Evolutionary conservation across 139 green algal species (phyloP).

Genomic region (Tetraselmis striata): DNA sequence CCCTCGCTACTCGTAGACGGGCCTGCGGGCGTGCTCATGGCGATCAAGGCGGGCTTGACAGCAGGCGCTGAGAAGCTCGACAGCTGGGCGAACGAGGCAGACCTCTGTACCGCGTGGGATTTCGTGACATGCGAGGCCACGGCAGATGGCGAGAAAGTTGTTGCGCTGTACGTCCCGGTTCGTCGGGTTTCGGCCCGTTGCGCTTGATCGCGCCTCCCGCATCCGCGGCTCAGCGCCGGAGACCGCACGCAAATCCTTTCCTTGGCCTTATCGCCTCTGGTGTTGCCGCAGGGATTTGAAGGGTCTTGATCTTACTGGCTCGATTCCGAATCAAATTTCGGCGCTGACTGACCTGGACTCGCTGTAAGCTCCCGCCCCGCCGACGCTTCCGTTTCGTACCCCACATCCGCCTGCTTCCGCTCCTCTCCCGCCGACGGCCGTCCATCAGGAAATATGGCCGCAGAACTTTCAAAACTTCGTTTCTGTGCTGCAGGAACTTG

Average conservation of each 20-base stretch:
- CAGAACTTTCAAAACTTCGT: neutral
- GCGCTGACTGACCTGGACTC: neutral
- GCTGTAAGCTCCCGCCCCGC: neutral
- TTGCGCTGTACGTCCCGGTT: neutral
- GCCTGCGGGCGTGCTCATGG: neutral
- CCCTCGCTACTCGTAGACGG: neutral
- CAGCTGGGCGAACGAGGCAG: neutral
- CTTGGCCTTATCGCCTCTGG: neutral
- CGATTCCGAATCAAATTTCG: neutral
- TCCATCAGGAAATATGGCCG: too few relatives aligned
- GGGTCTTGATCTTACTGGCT: neutral
- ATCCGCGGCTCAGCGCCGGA: neutral
- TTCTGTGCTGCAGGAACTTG: neutral
- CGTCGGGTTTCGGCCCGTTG: neutral
- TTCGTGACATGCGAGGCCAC: neutral
- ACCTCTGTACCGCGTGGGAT: neutral
- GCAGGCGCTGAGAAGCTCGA: neutral
- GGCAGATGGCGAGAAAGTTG: neutral
- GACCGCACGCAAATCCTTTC: neutral
- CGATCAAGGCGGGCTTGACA: neutral
- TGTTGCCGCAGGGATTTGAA: neutral
- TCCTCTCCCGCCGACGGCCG: neutral
- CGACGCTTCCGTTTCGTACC: neutral
- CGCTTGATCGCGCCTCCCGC: neutral
- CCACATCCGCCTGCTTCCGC: neutral